Base-by-base conservation (phyloP, 1,284 basidiomycete genomes). In the Malassezia japonica region DNA sequence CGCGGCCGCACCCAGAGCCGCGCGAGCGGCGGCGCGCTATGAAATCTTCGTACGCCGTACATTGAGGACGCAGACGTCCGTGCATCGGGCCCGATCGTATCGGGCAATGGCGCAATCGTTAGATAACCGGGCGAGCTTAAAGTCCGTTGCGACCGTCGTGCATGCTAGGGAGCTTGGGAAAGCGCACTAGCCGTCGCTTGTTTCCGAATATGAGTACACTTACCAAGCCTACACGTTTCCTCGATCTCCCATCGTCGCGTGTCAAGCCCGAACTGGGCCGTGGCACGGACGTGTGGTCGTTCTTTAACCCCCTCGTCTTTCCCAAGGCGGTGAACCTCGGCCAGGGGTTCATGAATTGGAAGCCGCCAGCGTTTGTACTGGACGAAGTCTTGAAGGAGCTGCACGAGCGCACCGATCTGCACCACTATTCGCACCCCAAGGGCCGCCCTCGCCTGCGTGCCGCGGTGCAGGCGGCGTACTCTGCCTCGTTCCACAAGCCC, bases 301-400 rank as follows among this genome's bases (percentile, higher is more conserved):
- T 71, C n/a, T 72, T 72, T 56, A 68, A 64, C 43, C 69, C 65
- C 1, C 39, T 59, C 29, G 62, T 65, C 13, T 69, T 69, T 31
- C 70, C 68, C 18, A 60, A 55, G 16, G 67, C 65, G n/a, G 59
- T 70, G 59, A 70, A 70, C 38, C 58, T 72, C 9, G 70, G 70
- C 12, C 70, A 72, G 41, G 70, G 70, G 2, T 72, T 71, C 41
- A 72, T 72, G 70, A 67, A 65, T 46, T 72, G 66, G 61, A 47
- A 61, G 25, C 70, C 70, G 8, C 63, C 68, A 2, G 27, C 58
- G 1, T 70, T 62, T 39, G 51, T 70, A 24, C 48, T 59, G 23
- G 62, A 70, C 2, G 47, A 50, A 3, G 28, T 70, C 9, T 55
- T 44, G 4, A 41, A 47, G 12, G 64, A 60, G 24, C 34, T 60